Base-by-base conservation (phyloP, 192 early-diverging fungal genomes). In the Mortierella claussenii region DNA sequence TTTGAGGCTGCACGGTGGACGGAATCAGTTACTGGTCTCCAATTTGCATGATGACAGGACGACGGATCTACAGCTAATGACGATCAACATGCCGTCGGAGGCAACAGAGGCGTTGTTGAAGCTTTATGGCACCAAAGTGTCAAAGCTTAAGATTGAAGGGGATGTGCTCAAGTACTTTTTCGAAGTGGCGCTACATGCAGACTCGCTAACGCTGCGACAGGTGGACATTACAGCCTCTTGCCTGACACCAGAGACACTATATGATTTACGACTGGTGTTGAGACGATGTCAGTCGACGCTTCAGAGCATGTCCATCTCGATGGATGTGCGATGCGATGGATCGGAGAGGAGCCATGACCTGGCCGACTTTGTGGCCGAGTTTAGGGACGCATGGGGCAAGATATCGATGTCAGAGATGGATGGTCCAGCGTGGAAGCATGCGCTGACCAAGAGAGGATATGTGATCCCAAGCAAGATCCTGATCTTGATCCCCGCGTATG, bases 131-230 rank as follows among this genome's bases (percentile, higher is more conserved):
- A n/a, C 43, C 4, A 44, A 27, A 21, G 27, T 60, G 7, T 42
- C 57, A 31, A 60, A 33, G n/a, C 27, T 60, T 26, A 60, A 20
- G 31, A 46, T 60, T 18, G 57, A 60, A 2, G 44, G 44, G 20
- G 57, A 48, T 3, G 26, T 33, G 20, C 18, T 46, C 18, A 44
- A 10, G 21, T n/a, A 7, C 18, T 11, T 46, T 4, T 48, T 37
- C 20, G 57, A 60, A 1, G 20, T 33, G n/a, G 44, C 20, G 5
- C 26, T 47, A 18, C 27, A 24, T 4, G 57, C 13, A 23, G 12
- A 17, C 1, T 4, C 43, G 2, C 12, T 46, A 13, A 32, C 17
- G 23, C 44, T 60, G 7, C n/a, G 26, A 18, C 28, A 46, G 4
- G n/a, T 60, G 18, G 57, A 60, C 3, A 60, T 60, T 31, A 31